Evolutionary conservation across 352 stramenopile species (phyloP).

Genomic region (Pythium periplocum): DNA sequence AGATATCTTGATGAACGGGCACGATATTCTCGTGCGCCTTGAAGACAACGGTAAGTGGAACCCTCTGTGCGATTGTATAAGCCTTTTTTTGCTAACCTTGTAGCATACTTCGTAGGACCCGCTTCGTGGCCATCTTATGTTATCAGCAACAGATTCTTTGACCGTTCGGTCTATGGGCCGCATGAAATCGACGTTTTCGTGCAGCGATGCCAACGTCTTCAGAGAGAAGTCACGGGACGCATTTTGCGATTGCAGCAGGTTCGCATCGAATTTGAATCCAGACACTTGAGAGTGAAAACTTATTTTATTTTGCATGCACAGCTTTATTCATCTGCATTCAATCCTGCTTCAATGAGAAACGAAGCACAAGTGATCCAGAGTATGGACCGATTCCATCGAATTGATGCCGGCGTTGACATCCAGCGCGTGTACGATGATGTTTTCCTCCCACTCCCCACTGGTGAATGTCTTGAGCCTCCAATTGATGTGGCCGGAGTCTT

Average conservation of each 20-base stretch:
- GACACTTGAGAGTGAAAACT: background rate
- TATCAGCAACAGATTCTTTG: conserved; percentile 72
- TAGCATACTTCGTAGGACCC: conserved; percentile 26
- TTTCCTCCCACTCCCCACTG: conserved; percentile 41
- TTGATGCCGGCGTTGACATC: conserved; percentile 66
- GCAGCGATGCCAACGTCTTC: conserved; percentile 36
- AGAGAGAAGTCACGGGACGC: conserved; percentile 51
- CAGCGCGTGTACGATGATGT: conserved; percentile 70
- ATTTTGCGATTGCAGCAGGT: conserved; percentile 68
- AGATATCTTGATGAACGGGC: conserved; percentile 57
- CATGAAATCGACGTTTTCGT: conserved; percentile 52
- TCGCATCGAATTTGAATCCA: background rate
- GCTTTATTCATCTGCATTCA: conserved; percentile 25
- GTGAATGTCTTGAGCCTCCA: conserved; percentile 35
- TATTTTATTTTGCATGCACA: conserved; percentile 5
- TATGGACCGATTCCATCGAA: conserved; percentile 76
- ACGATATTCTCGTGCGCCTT: conserved; percentile 72
- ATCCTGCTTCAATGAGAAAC: conserved; percentile 46
- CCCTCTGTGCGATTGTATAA: conserved; percentile 3
- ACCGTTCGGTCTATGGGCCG: conserved; percentile 35
- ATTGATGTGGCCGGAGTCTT: conserved; percentile 69
- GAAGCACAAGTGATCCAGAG: conserved; percentile 73
- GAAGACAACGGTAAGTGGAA: conserved; percentile 65
- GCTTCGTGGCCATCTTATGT: conserved; percentile 68
- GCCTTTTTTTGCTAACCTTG: conserved; percentile 3